Evolutionary conservation across 225 moss, liverwort and hornwort species (phyloP), one percentile per base, ranked within the genome.

Genomic region (Takakia lepidozioides): DNA sequence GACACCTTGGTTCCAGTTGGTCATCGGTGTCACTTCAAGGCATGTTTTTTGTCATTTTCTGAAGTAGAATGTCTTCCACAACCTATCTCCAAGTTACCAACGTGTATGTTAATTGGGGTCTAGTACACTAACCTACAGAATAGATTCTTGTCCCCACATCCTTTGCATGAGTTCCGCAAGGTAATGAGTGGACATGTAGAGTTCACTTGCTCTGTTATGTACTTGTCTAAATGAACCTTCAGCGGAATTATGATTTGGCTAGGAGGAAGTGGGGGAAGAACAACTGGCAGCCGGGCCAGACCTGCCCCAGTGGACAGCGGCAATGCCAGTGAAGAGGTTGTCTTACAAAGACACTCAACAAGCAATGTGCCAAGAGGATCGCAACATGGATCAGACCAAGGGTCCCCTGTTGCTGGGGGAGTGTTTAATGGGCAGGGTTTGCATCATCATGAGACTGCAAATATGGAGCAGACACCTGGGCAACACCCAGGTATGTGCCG

Each of bases 301-400:
- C 70, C 74, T 43, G 70, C 41, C 27, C 63, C 60, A 46, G 19
- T 24, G 48, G 53, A 63, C 52, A 66, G 51, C 18, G 72, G 49
- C 47, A 74, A 70, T 51, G 80, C 67, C 30, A 74, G 67, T 58
- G 80, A 80, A 61, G 80, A 80, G 58, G 64, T 80, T 35, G 74
- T 64, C 21, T 54, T 80, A 25, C 67, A 64, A 50, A 67, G 61
- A 52, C 69, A 60, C 46, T 50, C 15, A 60, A 40, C 66, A 42
- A 60, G 48, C 45, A 67, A 60, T 25, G 54, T 46, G 38, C 64
- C 63, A 64, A 64, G 67, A 57, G 74, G 67, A 64, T 60, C 66
- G 60, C 58, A 74, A 10, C 57, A 63, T 45, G 67, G 67, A 21
- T 71, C 45, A 54, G 67, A 70, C 37, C 60, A 57, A 27, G 55